Base-by-base conservation (phyloP, 345 rosid genomes). In the Microcos paniculata region DNA sequence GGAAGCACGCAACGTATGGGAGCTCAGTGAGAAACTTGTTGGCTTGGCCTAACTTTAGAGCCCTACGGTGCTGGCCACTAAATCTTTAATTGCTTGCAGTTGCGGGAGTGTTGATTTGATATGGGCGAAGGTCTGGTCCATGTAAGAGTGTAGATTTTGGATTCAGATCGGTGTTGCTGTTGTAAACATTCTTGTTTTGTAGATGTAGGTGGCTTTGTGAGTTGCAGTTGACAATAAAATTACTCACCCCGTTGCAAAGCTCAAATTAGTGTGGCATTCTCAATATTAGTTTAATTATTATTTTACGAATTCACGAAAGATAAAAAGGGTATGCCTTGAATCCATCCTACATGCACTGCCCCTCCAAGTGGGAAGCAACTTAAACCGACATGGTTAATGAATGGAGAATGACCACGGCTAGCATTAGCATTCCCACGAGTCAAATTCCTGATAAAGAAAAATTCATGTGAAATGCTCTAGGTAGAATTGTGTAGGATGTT, bases 1-100 rank as follows among this genome's bases (percentile, higher is more conserved):
- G 30, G 93, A 95, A 81, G 99, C 99, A 35, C 90, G 91, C 53
- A 95, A 89, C 80, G 90, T 93, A 21, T 93, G 99, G 99, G 99
- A 95, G 74, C 61, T 90, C 28, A 95, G 98, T 43, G 99, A 95
- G 98, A 95, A 91, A 74, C 99, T 93, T 23, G 97, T 96, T 19
- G 97, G 97, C 38, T 77, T 91, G 88, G 95, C 97, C 72, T 88
- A 84, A 83, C 4, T 18, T 30, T 62, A 66, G 77, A 73, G 4
- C 66, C 74, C 58, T 38, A 11, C 23, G 55, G 26, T 55, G 73
- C 24, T 30, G 19, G 14, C 70, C 19, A 9, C 43, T 71, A 58
- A 42, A 78, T 62, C 71, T 57, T 78, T n/a, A n/a, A n/a, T n/a
- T n/a, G n/a, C n/a, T n/a, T 74, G 70, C 75, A n/a, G n/a, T 31